Evolutionary conservation across 257 asterid species (phyloP), one percentile per base, ranked within the genome.

Genomic region (Anisodus tanguticus): DNA sequence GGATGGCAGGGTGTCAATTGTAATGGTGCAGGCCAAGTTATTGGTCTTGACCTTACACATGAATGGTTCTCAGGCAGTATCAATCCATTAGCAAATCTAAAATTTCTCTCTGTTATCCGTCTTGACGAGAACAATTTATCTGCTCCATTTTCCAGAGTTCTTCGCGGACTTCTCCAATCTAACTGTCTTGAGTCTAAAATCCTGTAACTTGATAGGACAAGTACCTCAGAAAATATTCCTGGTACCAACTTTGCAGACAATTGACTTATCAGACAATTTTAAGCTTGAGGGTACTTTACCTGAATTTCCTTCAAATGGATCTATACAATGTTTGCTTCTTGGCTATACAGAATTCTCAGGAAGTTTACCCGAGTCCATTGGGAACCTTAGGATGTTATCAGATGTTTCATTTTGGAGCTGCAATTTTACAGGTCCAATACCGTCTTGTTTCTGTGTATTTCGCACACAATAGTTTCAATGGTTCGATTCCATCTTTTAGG

Each of bases 1-100:
- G 63, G 49, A 8, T 91, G 97, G 95, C 31, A 57, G 13, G 96
- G 94, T 3, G 89, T 92, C 59, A 54, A 54, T 51, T 93, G 94
- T 85, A 91, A 92, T 82, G 1, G 3, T 12, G 68, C 57, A 0
- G 90, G 90, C 19, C 88, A 85, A 10, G 92, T 90, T 82, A 85
- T 86, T 1, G 82, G 83, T 43, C 93, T 92, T 37, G 93, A 92
- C 85, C 91, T 93, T 83, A 88, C 87, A 57, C 4, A 39, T 17
- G 93, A 91, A 57, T 86, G 91, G 2, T 90, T 93, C 82, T 80
- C 91, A 4, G 88, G 83, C 9, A 90, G 88, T 8, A 83, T 92
- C 35, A 58, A 79, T 26, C 89, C 91, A 0, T 87, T 93, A 88
- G 79, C 86, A 13, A 86, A 72, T 59, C 49, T 82, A 1, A 47